phyloP scores from a whole-genome alignment of 345 rosid genomes.

The Kernera saxatilis region DNA sequence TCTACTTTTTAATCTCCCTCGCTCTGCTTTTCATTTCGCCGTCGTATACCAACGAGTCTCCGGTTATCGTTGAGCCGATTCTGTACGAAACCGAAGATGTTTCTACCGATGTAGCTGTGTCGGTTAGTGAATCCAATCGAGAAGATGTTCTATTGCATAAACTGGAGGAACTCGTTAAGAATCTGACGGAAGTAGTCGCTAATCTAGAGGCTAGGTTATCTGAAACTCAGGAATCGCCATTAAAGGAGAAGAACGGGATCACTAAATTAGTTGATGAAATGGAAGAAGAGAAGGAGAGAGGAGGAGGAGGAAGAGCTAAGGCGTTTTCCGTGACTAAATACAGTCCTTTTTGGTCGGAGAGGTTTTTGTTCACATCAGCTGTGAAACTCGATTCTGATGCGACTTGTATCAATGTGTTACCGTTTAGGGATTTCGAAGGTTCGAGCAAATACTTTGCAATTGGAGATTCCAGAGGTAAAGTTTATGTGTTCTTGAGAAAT shows the following conservation, averaged over 20 bases:
- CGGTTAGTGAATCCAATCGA: conserved; percentile 9
- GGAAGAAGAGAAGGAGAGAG: conserved; percentile 11
- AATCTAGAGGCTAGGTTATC: conserved; percentile 51
- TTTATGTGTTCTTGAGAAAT: conserved; percentile 63
- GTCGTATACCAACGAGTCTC: conserved; percentile 26
- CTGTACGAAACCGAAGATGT: conserved; percentile 22
- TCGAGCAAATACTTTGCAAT: conserved; percentile 76
- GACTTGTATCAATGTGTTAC: conserved; percentile 65
- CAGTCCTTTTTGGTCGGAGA: conserved; percentile 85
- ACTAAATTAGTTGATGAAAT: background rate
- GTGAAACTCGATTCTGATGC: conserved; percentile 74
- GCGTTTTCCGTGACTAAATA: conserved; percentile 54
- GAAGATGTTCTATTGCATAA: conserved; percentile 39
- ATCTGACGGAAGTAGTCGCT: conserved; percentile 54
- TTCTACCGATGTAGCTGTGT: conserved; percentile 19
- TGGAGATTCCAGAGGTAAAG: conserved; percentile 76
- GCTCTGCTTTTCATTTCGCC: conserved; percentile 35
- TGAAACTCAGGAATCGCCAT: conserved; percentile 23
- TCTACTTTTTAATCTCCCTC: background rate
- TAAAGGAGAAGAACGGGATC: conserved; percentile 23
- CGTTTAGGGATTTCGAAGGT: conserved; percentile 75
- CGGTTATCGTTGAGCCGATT: conserved; percentile 22
- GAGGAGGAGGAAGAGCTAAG: conserved; percentile 32
- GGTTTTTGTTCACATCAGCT: conserved; percentile 75
- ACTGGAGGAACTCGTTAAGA: conserved; percentile 67